Percentiles rank a stretch among this genome's conserved stretches.
Conservation (phyloP, 2,329 filamentous ascomycete genomes). For the Bertia moriformis region DNA sequence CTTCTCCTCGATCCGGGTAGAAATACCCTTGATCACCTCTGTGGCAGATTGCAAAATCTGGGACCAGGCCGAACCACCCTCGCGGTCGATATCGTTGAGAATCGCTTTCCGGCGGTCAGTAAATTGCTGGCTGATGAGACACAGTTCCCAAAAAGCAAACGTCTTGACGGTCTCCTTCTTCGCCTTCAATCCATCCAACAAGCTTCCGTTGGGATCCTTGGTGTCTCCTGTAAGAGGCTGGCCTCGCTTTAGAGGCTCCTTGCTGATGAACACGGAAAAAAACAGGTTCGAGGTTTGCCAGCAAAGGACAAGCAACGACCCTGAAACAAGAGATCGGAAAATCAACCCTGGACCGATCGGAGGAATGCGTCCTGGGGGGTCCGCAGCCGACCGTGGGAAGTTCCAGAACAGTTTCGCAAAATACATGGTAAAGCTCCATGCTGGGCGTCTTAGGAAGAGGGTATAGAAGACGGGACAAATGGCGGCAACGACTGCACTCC, state of each 20-base stretch:
- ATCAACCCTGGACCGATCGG: slow-evolving; percentile 43
- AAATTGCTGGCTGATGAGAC: slow-evolving; percentile 63
- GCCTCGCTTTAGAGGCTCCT: slow-evolving; percentile 71
- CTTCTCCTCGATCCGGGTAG: slow-evolving; percentile 49
- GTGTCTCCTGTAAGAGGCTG: slow-evolving; percentile 71
- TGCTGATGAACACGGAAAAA: slow-evolving; percentile 68
- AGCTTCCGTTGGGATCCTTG: slow-evolving; percentile 80
- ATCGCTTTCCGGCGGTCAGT: slow-evolving; percentile 65
- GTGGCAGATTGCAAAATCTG: slow-evolving; percentile 62
- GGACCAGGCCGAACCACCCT: slow-evolving; percentile 66
- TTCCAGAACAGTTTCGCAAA: slow-evolving; percentile 17
- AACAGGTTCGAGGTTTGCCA: slow-evolving; percentile 67
- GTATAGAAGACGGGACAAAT: neutral
- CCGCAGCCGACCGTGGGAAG: slow-evolving; percentile 51
- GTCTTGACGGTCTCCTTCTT: slow-evolving; percentile 68
- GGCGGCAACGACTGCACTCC: neutral
- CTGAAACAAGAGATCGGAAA: slow-evolving; percentile 41
- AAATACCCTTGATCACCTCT: slow-evolving; percentile 52
- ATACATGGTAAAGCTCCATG: neutral
- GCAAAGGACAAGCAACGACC: slow-evolving; percentile 51
- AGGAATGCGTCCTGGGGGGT: slow-evolving; percentile 29
- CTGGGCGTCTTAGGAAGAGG: neutral
- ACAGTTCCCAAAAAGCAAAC: slow-evolving; percentile 85
- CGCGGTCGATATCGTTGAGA: slow-evolving; percentile 75
- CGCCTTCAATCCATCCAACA: slow-evolving; percentile 69